Evolutionary conservation across 257 asterid species (phyloP).

Genomic region (Nicotiana benthamiana): DNA sequence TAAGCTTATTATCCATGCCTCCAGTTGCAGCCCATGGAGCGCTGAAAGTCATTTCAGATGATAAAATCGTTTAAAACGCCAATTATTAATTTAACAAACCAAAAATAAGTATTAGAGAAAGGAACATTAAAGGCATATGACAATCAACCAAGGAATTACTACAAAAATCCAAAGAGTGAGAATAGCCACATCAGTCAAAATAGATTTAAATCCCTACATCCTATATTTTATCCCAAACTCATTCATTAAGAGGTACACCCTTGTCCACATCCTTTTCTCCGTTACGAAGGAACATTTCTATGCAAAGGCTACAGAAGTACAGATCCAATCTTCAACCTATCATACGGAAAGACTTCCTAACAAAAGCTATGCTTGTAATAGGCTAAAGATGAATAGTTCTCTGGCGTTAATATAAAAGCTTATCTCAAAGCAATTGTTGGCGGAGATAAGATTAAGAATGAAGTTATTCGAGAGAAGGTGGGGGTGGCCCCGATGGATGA

Average conservation of each 20-base stretch:
- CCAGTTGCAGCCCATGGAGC: constrained; percentile 80
- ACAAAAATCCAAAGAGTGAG: background rate
- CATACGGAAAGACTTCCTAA: background rate
- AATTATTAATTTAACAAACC: background rate
- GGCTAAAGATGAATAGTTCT: background rate
- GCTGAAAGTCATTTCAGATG: constrained; percentile 30
- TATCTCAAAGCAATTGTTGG: background rate
- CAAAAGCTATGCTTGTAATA: background rate
- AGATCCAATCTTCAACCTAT: background rate
- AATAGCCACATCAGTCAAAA: background rate
- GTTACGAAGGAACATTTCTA: background rate
- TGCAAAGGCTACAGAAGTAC: background rate
- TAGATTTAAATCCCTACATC: background rate
- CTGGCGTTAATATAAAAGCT: background rate
- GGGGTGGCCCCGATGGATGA: too few species aligned
- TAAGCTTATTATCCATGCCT: constrained; percentile 78
- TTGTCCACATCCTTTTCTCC: background rate
- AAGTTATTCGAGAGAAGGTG: too few species aligned
- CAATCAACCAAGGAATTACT: background rate
- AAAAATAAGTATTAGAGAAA: background rate
- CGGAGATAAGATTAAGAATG: too few species aligned
- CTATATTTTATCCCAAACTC: background rate
- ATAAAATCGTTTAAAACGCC: background rate
- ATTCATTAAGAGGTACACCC: too few species aligned
- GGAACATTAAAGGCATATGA: background rate